Evolutionary conservation across 2,329 filamentous ascomycete species (phyloP).

Genomic region (Alternaria sp.): DNA sequence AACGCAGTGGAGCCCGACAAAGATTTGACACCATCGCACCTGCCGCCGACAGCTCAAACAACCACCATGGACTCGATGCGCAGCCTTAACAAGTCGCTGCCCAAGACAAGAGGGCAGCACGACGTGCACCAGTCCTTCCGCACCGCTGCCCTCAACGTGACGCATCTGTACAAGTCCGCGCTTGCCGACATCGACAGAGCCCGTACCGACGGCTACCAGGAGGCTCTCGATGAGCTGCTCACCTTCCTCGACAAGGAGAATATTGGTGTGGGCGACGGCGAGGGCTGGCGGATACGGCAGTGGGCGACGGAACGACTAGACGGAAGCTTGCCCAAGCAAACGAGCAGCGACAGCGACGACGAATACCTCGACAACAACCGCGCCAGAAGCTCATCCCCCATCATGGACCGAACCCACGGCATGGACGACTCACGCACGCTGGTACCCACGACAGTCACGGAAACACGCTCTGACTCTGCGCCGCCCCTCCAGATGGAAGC

Average conservation of each 20-base stretch:
- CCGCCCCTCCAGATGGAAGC: conserved; percentile 49
- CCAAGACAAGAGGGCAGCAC: conserved; percentile 45
- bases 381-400: conserved; percentile 66
- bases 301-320: conserved; percentile 75
- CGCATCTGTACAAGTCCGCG: conserved; percentile 94
- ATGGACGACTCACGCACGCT: conserved; percentile 48
- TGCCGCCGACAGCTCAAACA: not conserved
- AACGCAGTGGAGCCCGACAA: conserved; percentile 5
- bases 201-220: conserved; percentile 85
- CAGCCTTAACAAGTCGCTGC: conserved; percentile 50
- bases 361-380: conserved; percentile 67
- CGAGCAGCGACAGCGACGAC: conserved; percentile 71
- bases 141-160: conserved; percentile 89
- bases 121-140: conserved; percentile 86
- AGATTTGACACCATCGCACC: not conserved
- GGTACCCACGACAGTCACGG: conserved; percentile 22
- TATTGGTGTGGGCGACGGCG: conserved; percentile 78
- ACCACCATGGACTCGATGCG: conserved; percentile 50
- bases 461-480: conserved; percentile 39
- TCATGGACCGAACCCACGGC: conserved; percentile 59
- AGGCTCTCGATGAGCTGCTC: conserved; percentile 90
- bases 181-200: conserved; percentile 77
- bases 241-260: conserved; percentile 82
- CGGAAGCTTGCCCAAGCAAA: conserved; percentile 62
- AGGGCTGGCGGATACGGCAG: conserved; percentile 71